Evolutionary conservation across 108 stramenopile species (phyloP).

Genomic region (Cyclotella choctawhatcheeana): DNA sequence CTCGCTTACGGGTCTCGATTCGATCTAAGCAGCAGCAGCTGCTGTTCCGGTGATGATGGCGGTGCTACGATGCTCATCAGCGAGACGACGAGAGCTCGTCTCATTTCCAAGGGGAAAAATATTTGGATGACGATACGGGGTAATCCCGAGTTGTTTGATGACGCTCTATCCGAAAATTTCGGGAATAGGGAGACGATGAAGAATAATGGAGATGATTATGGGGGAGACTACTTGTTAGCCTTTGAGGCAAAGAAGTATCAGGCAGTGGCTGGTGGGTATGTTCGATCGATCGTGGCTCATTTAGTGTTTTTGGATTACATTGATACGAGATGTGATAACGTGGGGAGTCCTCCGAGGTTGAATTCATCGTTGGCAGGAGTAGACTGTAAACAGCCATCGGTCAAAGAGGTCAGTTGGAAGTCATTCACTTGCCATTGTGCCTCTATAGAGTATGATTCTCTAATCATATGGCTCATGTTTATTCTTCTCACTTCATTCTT

Average conservation of each 20-base stretch:
- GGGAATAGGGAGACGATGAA: not conserved
- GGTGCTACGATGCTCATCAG: too few species aligned
- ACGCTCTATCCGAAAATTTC: slow-evolving; percentile 11
- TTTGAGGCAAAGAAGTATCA: slow-evolving; percentile 37
- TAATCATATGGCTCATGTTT: too few species aligned
- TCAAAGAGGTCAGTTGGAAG: slow-evolving; percentile 14
- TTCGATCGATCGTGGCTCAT: slow-evolving; percentile 39
- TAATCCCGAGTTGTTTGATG: slow-evolving; percentile 44
- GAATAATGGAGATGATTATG: too few species aligned
- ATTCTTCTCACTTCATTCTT: not conserved
- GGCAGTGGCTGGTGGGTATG: slow-evolving; percentile 47
- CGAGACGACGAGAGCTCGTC: slow-evolving; percentile 20
- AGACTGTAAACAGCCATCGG: slow-evolving; percentile 1
- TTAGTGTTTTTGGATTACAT: slow-evolving; percentile 49
- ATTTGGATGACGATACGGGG: slow-evolving; percentile 49
- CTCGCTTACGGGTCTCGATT: slow-evolving; percentile 34
- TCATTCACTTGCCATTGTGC: not conserved
- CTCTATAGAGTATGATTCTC: too few species aligned
- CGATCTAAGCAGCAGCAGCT: slow-evolving; percentile 40
- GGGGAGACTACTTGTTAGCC: slow-evolving; percentile 14
- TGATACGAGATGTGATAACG: slow-evolving; percentile 37
- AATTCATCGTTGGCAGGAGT: slow-evolving; percentile 3
- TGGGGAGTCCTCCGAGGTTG: slow-evolving; percentile 28
- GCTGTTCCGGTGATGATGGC: too few species aligned
- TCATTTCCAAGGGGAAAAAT: slow-evolving; percentile 31